These are phyloP conservation scores for Seiridium unicorne DNA, from an alignment of 2,329 filamentous ascomycete genomes.

Conservation along the genomic window DNA sequence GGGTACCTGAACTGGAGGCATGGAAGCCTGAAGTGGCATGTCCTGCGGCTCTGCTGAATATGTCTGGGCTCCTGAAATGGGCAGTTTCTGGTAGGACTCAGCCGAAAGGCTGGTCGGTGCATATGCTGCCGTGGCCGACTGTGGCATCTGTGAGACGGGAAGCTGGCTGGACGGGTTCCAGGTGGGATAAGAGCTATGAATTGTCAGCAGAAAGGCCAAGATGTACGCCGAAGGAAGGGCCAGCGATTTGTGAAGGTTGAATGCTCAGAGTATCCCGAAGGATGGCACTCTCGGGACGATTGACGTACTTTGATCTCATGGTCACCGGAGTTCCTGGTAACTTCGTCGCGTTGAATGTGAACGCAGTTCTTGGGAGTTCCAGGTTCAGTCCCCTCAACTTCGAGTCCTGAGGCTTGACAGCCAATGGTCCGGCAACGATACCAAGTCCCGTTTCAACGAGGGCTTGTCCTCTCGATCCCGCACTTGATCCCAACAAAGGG, in stretches of 20 bases:
- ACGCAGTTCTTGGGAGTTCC: constrained; percentile 54
- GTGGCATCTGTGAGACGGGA: constrained; percentile 47
- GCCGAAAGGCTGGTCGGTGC: constrained; percentile 48
- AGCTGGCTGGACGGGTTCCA: constrained; percentile 48
- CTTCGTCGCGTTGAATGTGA: constrained; percentile 58
- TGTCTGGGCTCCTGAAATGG: constrained; percentile 44
- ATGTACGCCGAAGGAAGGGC: too few species aligned
- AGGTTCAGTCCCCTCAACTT: constrained; percentile 52
- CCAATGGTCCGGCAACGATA: constrained; percentile 56
- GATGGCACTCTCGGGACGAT: neutral
- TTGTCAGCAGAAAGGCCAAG: neutral
- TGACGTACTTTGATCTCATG: constrained; percentile 58
- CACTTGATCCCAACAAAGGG: constrained; percentile 75
- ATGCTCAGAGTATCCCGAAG: too few species aligned
- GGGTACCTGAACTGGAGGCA: constrained; percentile 53
- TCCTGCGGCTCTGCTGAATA: constrained; percentile 54
- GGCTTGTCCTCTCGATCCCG: constrained; percentile 75
- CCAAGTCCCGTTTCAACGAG: constrained; percentile 62
- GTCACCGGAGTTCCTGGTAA: constrained; percentile 51
- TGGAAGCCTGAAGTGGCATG: constrained; percentile 50
- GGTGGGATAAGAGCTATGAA: constrained; percentile 53
- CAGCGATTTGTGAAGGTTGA: too few species aligned
- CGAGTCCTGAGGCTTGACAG: constrained; percentile 52
- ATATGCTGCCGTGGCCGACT: constrained; percentile 44
- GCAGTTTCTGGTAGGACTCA: constrained; percentile 53